A percentile compares a stretch with the other conserved stretches of the same genome.
Conservation (phyloP, 78 protist species). For the Dictyostelium brefeldianum region DNA sequence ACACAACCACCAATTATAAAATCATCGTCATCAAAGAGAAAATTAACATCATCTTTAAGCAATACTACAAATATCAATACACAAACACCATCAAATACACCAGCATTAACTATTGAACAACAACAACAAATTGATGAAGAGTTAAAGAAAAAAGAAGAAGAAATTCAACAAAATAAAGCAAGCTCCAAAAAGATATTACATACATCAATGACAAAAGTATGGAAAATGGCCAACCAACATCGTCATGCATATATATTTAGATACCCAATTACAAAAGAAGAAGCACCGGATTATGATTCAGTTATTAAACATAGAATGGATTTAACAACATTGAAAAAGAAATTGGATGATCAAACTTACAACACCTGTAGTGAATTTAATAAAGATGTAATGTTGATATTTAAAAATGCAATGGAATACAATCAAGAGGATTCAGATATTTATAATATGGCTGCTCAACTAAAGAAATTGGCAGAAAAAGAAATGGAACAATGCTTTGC, state of each 20-base stretch:
- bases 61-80: neutral
- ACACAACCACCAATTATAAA: neutral
- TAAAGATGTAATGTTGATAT: slow-evolving; percentile 53
- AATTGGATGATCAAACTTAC: slow-evolving; percentile 56
- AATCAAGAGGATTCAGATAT: slow-evolving; percentile 73
- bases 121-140: neutral
- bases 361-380: slow-evolving; percentile 42
- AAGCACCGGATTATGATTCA: slow-evolving; percentile 82
- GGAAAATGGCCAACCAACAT: slow-evolving; percentile 28
- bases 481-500: slow-evolving; percentile 61
- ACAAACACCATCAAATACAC: neutral
- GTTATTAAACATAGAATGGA: slow-evolving; percentile 81
- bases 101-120: neutral
- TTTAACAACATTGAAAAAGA: slow-evolving; percentile 41
- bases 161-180: slow-evolving; percentile 6
- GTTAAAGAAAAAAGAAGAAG: slow-evolving; percentile 19
- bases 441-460: slow-evolving; percentile 28
- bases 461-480: slow-evolving; percentile 69
- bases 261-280: slow-evolving; percentile 71
- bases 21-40: neutral
- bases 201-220: slow-evolving; percentile 19
- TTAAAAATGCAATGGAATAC: slow-evolving; percentile 69
- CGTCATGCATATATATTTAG: slow-evolving; percentile 42
- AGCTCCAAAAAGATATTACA: neutral
- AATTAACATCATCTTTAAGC: neutral